Base-by-base conservation (phyloP, 179 eudicot genomes). In the Spinacia oleracea region DNA sequence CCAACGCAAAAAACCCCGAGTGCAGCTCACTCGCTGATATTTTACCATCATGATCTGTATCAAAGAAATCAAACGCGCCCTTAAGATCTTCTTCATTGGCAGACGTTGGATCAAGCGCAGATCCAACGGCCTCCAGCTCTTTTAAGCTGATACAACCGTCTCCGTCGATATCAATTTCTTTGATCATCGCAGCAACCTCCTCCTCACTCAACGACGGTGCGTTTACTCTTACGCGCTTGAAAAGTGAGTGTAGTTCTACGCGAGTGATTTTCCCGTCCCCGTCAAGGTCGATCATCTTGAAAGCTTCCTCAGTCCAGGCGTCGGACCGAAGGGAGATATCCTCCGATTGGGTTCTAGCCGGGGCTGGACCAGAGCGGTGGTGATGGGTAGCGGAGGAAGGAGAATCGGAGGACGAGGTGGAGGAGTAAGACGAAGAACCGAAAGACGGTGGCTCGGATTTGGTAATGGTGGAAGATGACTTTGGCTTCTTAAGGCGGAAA, bases 91-190 rank as follows among this genome's bases (percentile, higher is more conserved):
- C 79, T 55, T 81, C 91, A 21, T 86, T 84, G 0, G 90, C 21
- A 46, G 84, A 89, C 70, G 89, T 86, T 5, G 89, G 85, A 71
- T 81, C 95, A 55, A 93, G 88, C 0, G 83, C 89, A 3, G 90
- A 78, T 71, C 91, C 76, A 6, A 92, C 85, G 16, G 92, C 86
- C 6, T 84, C 79, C 12, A 92, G 88, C 79, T 93, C 98, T n/a
- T 92, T 87, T 15, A 93, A 35, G 66, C 88, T 90, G n/a, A 93
- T 89, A 18, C 92, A 85, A 0, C 98, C 98, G 72, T 93, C 95
- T 0, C 94, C 91, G 73, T 93, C 89, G 0, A 23, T 25, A 69
- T 93, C 97, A 0, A 92, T 88, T 48, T 91, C 98, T 34, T 71
- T 73, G 0, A 90, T 73, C 94, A 93, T 89, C 62, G 69, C 31